Conservation (phyloP, 1,284 basidiomycete genomes). For the Boletus sp. region DNA sequence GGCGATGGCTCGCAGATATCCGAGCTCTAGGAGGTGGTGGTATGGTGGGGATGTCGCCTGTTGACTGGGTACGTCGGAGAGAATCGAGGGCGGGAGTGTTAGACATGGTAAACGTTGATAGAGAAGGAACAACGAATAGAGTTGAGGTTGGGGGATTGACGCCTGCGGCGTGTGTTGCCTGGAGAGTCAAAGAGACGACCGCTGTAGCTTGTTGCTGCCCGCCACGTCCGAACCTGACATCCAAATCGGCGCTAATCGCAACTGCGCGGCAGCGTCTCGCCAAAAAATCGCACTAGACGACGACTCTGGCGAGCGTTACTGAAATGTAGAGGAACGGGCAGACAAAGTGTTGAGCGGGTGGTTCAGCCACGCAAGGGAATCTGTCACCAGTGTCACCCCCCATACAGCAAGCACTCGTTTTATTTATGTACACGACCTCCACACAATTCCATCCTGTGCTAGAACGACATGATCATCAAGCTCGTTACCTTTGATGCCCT, state of each 20-base stretch:
- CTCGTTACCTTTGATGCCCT: slow-evolving; percentile 71
- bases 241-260: slow-evolving; percentile 21
- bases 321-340: slow-evolving; percentile 5
- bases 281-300: slow-evolving; percentile 1
- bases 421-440: slow-evolving; percentile 18
- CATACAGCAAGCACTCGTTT: slow-evolving; percentile 4
- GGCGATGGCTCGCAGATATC: slow-evolving; percentile 28
- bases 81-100: slow-evolving; percentile 27
- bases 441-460: too few relatives aligned
- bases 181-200: slow-evolving; percentile 9
- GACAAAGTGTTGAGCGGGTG: slow-evolving; percentile 12
- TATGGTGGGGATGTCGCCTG: slow-evolving; percentile 33
- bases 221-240: slow-evolving; percentile 16
- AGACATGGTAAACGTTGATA: slow-evolving; percentile 29
- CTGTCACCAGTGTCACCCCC: not conserved
- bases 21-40: slow-evolving; percentile 27
- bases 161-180: slow-evolving; percentile 30
- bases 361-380: slow-evolving; percentile 7
- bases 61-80: slow-evolving; percentile 35
- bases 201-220: slow-evolving; percentile 6
- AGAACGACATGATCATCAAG: slow-evolving; percentile 3
- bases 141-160: slow-evolving; percentile 23
- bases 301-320: slow-evolving; percentile 2
- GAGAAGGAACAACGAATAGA: slow-evolving; percentile 12
- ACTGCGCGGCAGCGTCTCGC: slow-evolving; percentile 10